Percentiles rank a stretch among this genome's conserved stretches.
Conservation (phyloP, 164 flowering plant genomes). For the Nelumbo lutea region DNA sequence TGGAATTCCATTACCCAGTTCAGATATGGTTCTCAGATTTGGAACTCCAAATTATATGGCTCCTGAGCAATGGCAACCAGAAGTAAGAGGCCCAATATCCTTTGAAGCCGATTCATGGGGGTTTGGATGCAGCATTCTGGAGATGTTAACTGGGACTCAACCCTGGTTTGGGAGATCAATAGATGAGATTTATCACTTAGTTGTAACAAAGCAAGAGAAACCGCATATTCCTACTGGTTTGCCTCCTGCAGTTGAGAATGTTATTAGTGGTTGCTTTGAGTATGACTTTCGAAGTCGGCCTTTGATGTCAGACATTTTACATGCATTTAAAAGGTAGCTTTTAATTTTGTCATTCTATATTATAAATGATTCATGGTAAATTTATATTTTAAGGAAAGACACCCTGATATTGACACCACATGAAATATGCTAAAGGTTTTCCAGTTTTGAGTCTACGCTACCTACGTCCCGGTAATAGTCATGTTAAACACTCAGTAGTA, state of each 20-base stretch:
- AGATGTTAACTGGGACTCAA: conserved; percentile 75
- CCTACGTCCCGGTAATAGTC: too few species aligned
- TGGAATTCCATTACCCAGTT: conserved; percentile 48
- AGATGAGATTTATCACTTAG: conserved; percentile 57
- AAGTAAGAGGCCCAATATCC: conserved; percentile 77
- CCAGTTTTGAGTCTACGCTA: too few species aligned
- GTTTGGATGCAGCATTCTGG: conserved; percentile 82
- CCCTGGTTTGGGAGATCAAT: conserved; percentile 81
- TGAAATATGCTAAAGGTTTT: too few species aligned
- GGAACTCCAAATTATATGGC: conserved; percentile 96
- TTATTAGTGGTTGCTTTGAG: conserved; percentile 81
- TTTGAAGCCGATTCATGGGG: conserved; percentile 96
- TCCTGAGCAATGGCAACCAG: conserved; percentile 96
- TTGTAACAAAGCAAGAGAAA: conserved; percentile 71
- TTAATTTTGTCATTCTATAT: neutral
- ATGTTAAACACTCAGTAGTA: too few species aligned
- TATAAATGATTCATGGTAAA: too few species aligned
- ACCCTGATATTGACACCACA: too few species aligned
- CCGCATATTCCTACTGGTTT: conserved; percentile 70
- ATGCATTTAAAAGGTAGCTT: conserved; percentile 63
- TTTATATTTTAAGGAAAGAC: too few species aligned
- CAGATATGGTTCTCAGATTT: conserved; percentile 51
- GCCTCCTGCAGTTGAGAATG: conserved; percentile 70
- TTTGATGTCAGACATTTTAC: conserved; percentile 53
- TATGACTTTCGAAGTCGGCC: conserved; percentile 86